A percentile compares a stretch with the other conserved stretches of the same genome.
Conservation (phyloP, 768 basidiomycete genomes). For the Mycena chlorophos region DNA sequence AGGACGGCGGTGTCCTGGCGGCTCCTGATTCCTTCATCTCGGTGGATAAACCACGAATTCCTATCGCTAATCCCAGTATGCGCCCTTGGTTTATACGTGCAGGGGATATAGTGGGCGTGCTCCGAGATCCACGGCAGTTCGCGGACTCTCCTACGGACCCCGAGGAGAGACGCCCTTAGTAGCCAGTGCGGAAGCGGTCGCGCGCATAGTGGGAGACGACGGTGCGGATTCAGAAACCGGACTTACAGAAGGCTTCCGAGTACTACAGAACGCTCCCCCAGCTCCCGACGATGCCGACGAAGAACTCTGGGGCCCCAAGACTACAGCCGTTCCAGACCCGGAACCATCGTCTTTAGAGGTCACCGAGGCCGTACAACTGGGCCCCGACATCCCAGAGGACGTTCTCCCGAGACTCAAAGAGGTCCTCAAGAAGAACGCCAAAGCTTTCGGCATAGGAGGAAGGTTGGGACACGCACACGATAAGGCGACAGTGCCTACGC, state of each 20-base stretch:
- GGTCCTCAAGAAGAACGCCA: slow-evolving; percentile 6
- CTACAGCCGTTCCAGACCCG: slow-evolving; percentile 20
- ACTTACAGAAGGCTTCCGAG: no score
- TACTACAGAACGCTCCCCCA: no score
- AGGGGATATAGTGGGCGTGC: slow-evolving; percentile 1
- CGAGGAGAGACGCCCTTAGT: background rate
- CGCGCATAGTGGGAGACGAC: background rate
- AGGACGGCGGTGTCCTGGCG: background rate
- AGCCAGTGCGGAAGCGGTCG: slow-evolving; percentile 3
- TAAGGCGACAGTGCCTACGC: slow-evolving; percentile 20
- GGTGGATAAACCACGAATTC: background rate
- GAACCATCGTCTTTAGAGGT: slow-evolving; percentile 8
- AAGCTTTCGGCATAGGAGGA: no score
- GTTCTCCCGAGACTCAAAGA: background rate
- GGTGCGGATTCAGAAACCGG: no score
- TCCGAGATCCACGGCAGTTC: background rate
- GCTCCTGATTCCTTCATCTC: background rate
- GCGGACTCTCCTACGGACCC: background rate
- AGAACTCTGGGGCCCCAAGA: slow-evolving; percentile 22
- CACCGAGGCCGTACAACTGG: slow-evolving; percentile 14
- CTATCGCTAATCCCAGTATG: background rate
- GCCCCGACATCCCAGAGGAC: slow-evolving; percentile 17
- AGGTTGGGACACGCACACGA: slow-evolving; percentile 22
- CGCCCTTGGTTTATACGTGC: background rate
- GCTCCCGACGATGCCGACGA: background rate